Evolutionary conservation across 495 filamentous ascomycete species (phyloP).

Genomic region (Penicillium turbatum): DNA sequence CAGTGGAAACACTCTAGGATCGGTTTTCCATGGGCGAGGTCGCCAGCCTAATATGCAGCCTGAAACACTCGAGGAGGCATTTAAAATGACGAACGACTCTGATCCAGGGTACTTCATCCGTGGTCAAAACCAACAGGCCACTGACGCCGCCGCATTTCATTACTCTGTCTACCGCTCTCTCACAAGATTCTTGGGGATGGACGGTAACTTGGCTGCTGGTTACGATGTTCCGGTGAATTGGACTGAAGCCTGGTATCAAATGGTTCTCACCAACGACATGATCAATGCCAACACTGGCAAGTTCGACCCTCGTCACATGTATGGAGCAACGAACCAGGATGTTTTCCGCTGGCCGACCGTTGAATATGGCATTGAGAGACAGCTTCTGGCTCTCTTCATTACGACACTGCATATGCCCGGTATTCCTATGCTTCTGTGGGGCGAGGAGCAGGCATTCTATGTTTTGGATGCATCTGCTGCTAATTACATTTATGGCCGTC

Average conservation of each 20-base stretch:
- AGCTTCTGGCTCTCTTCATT: constrained; percentile 60
- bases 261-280: constrained; percentile 62
- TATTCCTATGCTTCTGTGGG: constrained; percentile 61
- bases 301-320: constrained; percentile 70
- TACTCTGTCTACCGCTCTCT: constrained; percentile 68
- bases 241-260: constrained; percentile 57
- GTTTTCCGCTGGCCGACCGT: constrained; percentile 72
- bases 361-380: constrained; percentile 56
- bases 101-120: constrained; percentile 53
- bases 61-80: constrained; percentile 43
- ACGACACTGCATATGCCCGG: constrained; percentile 63
- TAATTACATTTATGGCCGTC: constrained; percentile 69
- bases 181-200: constrained; percentile 61
- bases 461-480: constrained; percentile 60
- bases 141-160: constrained; percentile 66
- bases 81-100: constrained; percentile 43
- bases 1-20: constrained; percentile 57
- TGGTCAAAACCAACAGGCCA: constrained; percentile 49
- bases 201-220: constrained; percentile 58
- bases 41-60: constrained; percentile 51
- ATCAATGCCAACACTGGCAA: constrained; percentile 60
- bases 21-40: constrained; percentile 65
- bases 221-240: constrained; percentile 58
- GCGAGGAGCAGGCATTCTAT: constrained; percentile 69
- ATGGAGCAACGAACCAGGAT: constrained; percentile 67